phyloP scores from a whole-genome alignment of 1,139 yeast species.

The Neolecta irregularis region DNA sequence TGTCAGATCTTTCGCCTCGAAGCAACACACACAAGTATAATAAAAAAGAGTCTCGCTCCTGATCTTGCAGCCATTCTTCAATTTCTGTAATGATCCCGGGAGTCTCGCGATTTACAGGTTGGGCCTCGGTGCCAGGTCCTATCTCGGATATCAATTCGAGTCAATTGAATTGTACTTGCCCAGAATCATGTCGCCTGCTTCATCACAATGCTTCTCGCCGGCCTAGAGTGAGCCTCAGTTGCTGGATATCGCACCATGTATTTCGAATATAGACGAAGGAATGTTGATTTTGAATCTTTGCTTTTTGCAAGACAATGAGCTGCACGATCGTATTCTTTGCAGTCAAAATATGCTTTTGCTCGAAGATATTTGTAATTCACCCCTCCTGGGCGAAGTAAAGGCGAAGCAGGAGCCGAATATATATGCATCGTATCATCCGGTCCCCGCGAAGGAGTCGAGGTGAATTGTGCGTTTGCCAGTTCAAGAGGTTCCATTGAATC shows the following conservation, averaged over 20 bases:
- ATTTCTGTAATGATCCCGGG: slow-evolving; percentile 24
- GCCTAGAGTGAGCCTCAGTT: too few relatives aligned
- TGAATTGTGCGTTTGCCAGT: slow-evolving; percentile 14
- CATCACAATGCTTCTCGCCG: slow-evolving; percentile 60
- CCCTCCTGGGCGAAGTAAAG: slow-evolving; percentile 17
- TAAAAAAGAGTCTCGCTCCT: slow-evolving; percentile 39
- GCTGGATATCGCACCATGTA: too few relatives aligned
- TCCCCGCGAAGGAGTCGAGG: slow-evolving; percentile 14
- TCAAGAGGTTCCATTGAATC: slow-evolving; percentile 29
- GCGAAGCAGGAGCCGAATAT: slow-evolving; percentile 10
- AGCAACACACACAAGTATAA: slow-evolving; percentile 35
- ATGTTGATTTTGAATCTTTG: slow-evolving; percentile 38
- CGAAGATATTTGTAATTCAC: slow-evolving; percentile 37
- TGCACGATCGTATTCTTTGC: slow-evolving; percentile 77
- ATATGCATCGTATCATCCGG: slow-evolving; percentile 10
- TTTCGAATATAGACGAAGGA: slow-evolving; percentile 52
- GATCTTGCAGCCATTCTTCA: slow-evolving; percentile 15
- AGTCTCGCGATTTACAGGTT: slow-evolving; percentile 24
- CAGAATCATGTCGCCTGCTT: slow-evolving; percentile 53
- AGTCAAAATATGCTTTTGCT: slow-evolving; percentile 63
- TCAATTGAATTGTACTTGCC: slow-evolving; percentile 14
- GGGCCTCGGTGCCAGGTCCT: slow-evolving; percentile 28
- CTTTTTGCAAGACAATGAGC: slow-evolving; percentile 40
- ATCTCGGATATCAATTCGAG: neutral
- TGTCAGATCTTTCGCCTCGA: neutral